Percentiles rank a stretch among this genome's conserved stretches.
These are phyloP conservation scores for Penicillium sp. DNA, from an alignment of 2,329 filamentous ascomycete genomes.

Conservation along the genomic window DNA sequence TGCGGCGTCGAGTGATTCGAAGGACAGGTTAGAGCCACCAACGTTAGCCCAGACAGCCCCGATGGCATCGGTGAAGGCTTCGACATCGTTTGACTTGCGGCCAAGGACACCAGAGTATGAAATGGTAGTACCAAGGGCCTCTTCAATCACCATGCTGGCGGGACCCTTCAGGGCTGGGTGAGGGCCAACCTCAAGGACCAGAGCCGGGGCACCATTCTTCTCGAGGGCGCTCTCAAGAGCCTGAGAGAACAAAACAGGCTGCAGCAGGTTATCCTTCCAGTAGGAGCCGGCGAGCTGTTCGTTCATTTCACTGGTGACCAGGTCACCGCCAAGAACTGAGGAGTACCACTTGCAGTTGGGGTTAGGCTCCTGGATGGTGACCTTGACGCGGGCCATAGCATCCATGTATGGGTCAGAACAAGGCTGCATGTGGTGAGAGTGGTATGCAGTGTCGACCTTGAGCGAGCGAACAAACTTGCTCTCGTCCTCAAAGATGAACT, in stretches of 20 bases:
- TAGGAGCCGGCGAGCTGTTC: conserved; percentile 21
- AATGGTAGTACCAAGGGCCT: not conserved
- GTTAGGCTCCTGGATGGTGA: not conserved
- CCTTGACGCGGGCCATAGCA: not conserved
- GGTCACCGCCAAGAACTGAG: conserved; percentile 7
- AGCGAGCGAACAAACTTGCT: conserved; percentile 25
- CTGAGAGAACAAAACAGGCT: conserved; percentile 34
- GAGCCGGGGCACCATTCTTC: conserved; percentile 6
- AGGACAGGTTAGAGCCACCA: not conserved
- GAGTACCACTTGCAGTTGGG: conserved; percentile 6
- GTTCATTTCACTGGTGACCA: not conserved
- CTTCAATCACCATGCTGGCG: not conserved
- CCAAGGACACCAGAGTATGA: not conserved
- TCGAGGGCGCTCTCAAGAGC: conserved; percentile 17
- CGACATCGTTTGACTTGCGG: not conserved
- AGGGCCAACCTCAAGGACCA: conserved; percentile 32
- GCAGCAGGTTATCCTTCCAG: conserved; percentile 37
- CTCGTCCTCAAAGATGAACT: conserved; percentile 21
- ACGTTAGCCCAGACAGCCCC: not conserved
- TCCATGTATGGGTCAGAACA: conserved; percentile 25
- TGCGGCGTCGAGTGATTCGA: not conserved
- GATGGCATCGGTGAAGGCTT: not conserved
- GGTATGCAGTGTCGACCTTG: conserved; percentile 27
- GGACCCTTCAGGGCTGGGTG: conserved; percentile 33
- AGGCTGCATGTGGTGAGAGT: conserved; percentile 25